Base-by-base conservation (phyloP, 2,329 filamentous ascomycete genomes). In the Tolypocladium paradoxum region DNA sequence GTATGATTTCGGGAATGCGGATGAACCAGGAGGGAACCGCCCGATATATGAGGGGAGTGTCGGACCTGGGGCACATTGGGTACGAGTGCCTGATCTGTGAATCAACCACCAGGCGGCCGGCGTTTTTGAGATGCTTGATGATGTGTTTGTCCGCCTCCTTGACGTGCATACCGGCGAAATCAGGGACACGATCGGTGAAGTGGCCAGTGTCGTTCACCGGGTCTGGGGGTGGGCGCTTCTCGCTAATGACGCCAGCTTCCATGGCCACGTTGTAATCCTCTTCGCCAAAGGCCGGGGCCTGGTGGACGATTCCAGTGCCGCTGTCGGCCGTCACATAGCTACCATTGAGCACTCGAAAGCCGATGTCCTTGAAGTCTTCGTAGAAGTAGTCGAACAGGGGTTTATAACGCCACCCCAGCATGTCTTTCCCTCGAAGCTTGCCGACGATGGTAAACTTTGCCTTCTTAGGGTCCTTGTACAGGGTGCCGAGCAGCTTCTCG, bases 391-490 rank as follows among this genome's bases (percentile, higher is more conserved):
- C 80, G 69, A 96, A 97, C 0, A 91, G 78, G 7, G 92, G 91
- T 68, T 90, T 77, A 65, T 96, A 97, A 66, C 84, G 87, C 88
- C 89, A 95, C 38, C 88, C 90, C 34, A 88, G 73, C 84, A 96
- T 90, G 48, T 90, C 85, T 58, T 83, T 87, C 49, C 92, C 92
- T 71, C 84, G 87, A 60, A 95, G 72, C 64, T 87, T 91, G 57
- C 87, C 80, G 16, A 95, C 67, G 50, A 93, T 77, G 74, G 89
- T 90, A 73, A 84, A 96, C 67, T 96, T 95, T 49, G 90, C 90
- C 75, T 96, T 96, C 75, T 96, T 96, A 8, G 87, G 87, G 60
- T 96, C 90, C 69, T 96, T 96, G 75, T 96, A 96, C 2, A 96
- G 76, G 6, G 87, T 92, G 54, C 79, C 78, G 34, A 96, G 76